A percentile compares a stretch with the other conserved stretches of the same genome.
Evolutionary conservation across 352 stramenopile species (phyloP).

Genomic region (Phytopythium aichiense): DNA sequence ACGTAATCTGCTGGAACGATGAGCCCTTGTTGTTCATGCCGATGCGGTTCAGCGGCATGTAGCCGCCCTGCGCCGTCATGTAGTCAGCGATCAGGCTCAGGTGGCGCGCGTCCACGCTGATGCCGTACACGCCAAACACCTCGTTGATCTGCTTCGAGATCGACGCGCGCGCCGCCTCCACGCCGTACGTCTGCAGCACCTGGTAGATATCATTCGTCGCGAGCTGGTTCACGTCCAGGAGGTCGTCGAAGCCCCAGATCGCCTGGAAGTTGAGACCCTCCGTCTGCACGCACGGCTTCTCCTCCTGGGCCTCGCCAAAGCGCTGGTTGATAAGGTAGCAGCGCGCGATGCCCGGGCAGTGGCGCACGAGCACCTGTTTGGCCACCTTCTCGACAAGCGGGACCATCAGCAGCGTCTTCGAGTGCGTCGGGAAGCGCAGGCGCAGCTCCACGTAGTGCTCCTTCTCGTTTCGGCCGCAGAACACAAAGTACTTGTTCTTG

Average conservation of each 20-base stretch:
- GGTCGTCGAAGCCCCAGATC: conserved; percentile 93
- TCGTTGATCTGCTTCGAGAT: conserved; percentile 99
- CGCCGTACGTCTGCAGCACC: conserved; percentile 96
- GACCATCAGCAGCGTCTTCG: conserved; percentile 88
- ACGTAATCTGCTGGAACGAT: conserved; percentile 99
- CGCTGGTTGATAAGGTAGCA: conserved; percentile 90
- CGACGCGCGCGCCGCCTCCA: conserved; percentile 95
- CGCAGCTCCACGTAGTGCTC: conserved; percentile 82
- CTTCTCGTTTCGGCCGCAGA: conserved; percentile 72
- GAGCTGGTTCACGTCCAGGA: conserved; percentile 94
- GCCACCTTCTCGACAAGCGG: conserved; percentile 85
- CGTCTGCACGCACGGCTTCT: conserved; percentile 88
- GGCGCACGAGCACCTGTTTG: conserved; percentile 81
- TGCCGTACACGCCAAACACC: conserved; percentile 99
- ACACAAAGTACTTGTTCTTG: conserved; percentile 88
- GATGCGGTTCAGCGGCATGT: conserved; percentile 97
- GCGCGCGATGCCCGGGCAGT: conserved; percentile 84
- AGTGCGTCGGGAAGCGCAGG: conserved; percentile 85
- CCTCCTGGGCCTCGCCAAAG: conserved; percentile 69
- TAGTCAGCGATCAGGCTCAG: conserved; percentile 99
- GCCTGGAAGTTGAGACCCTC: conserved; percentile 98
- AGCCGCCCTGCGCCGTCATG: conserved; percentile 98
- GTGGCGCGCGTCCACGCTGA: conserved; percentile 97
- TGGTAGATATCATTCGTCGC: conserved; percentile 98
- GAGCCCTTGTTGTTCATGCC: conserved; percentile 96